phyloP scores from a whole-genome alignment of 2,329 filamentous ascomycete species.

The Fusarium nematophilum region DNA sequence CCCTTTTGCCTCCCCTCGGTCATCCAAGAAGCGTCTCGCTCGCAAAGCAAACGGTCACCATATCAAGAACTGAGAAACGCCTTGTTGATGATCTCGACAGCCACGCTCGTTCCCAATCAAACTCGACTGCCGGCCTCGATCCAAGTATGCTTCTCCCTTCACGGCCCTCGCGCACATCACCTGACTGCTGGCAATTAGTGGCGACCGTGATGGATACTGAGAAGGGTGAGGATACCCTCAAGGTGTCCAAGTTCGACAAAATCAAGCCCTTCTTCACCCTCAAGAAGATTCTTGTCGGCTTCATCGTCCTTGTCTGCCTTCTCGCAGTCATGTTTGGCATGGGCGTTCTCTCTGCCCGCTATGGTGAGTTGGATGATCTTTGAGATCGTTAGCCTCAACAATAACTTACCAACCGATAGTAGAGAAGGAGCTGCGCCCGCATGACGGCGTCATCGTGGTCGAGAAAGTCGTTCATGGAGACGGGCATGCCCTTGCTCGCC shows the following conservation, averaged over 20 bases:
- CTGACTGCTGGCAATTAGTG: constrained; percentile 40
- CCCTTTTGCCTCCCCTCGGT: not conserved
- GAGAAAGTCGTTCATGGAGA: not conserved
- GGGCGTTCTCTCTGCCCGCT: constrained; percentile 43
- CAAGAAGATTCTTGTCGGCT: constrained; percentile 27
- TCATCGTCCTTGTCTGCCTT: constrained; percentile 22
- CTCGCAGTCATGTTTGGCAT: constrained; percentile 44
- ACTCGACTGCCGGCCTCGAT: constrained; percentile 16
- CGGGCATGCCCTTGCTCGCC: constrained; percentile 20
- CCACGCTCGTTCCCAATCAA: constrained; percentile 31
- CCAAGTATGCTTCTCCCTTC: constrained; percentile 23
- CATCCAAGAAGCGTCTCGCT: not conserved
- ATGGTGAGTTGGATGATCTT: constrained; percentile 33
- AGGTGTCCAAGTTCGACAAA: constrained; percentile 18
- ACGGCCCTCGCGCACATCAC: not conserved
- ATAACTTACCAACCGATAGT: constrained; percentile 18
- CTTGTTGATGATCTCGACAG: constrained; percentile 23
- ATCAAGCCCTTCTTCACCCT: constrained; percentile 10
- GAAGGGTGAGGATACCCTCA: constrained; percentile 29
- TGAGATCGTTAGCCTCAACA: not conserved
- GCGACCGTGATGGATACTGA: constrained; percentile 44
- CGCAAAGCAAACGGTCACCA: not conserved
- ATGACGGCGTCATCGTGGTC: not conserved
- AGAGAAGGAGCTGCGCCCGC: constrained; percentile 1
- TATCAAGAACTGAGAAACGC: not conserved